Evolutionary conservation across 176 grass and related monocot genomes (phyloP).

Genomic region (Eragrostis nindensis): DNA sequence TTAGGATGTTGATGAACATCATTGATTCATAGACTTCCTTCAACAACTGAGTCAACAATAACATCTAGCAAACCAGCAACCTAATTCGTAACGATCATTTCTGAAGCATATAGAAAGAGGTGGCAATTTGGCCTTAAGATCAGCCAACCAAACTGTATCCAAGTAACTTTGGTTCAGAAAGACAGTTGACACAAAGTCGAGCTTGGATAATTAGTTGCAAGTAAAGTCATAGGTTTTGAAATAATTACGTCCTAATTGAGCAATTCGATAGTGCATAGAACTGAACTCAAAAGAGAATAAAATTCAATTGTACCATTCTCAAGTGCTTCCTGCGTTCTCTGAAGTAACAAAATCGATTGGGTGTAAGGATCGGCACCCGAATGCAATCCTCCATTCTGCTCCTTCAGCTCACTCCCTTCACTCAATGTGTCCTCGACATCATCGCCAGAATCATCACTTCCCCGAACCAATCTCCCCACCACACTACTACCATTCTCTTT

Average conservation of each 20-base stretch:
- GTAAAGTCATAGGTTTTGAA: neutral
- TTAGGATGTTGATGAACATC: neutral
- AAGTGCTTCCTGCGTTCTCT: slow-evolving; percentile 62
- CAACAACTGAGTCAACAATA: slow-evolving; percentile 1
- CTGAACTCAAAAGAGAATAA: neutral
- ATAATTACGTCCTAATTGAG: neutral
- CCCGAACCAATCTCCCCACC: slow-evolving; percentile 6
- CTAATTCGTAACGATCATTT: neutral
- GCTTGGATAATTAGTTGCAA: neutral
- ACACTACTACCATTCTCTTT: slow-evolving; percentile 42
- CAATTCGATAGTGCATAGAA: neutral
- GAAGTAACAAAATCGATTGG: slow-evolving; percentile 53
- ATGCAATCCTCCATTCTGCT: slow-evolving; percentile 13
- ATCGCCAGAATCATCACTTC: slow-evolving; percentile 39
- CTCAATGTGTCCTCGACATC: slow-evolving; percentile 11
- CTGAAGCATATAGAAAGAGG: neutral
- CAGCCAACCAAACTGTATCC: too few relatives aligned
- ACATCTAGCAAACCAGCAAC: neutral
- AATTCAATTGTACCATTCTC: slow-evolving; percentile 60
- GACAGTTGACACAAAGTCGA: neutral
- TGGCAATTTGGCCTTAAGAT: too few relatives aligned
- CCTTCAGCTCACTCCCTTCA: slow-evolving; percentile 36
- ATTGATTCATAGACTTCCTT: neutral
- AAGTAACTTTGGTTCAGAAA: neutral
- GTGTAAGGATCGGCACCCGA: slow-evolving; percentile 39